A percentile compares a stretch with the other conserved stretches of the same genome.
Conservation (phyloP, 768 basidiomycete genomes). For the Leccinum barrowsii region DNA sequence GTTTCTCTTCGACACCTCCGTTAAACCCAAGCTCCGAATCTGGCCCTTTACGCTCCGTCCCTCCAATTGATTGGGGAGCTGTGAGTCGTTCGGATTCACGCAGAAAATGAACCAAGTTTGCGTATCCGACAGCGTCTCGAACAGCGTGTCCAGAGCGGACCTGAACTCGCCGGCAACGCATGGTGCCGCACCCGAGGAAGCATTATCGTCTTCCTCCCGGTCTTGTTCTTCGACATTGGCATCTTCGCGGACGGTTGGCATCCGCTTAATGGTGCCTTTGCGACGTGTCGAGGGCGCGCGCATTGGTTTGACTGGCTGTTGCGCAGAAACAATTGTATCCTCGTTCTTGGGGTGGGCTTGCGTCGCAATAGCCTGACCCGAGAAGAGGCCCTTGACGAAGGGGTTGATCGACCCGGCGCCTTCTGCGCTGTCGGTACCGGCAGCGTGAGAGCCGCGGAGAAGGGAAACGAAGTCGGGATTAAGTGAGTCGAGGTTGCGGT, state of each 20-base stretch:
- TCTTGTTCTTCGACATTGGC: too few relatives aligned
- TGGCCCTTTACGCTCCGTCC: constrained; percentile 90
- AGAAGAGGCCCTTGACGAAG: constrained; percentile 89
- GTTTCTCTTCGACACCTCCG: constrained; percentile 70
- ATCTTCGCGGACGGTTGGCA: constrained; percentile 34
- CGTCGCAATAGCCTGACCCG: constrained; percentile 83
- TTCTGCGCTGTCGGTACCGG: constrained; percentile 47
- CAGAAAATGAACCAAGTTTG: constrained; percentile 92
- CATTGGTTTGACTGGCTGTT: constrained; percentile 93
- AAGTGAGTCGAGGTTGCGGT: constrained; percentile 83
- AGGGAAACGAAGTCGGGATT: constrained; percentile 93
- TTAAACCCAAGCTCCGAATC: constrained; percentile 74
- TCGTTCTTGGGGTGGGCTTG: constrained; percentile 90
- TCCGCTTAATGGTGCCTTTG: constrained; percentile 66
- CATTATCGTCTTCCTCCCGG: too few relatives aligned
- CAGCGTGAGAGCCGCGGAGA: constrained; percentile 56
- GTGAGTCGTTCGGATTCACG: constrained; percentile 92
- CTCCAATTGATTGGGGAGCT: constrained; percentile 91
- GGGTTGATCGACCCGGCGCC: constrained; percentile 82
- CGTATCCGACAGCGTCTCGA: constrained; percentile 85
- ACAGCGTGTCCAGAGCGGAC: constrained; percentile 40
- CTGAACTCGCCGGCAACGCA: too few relatives aligned
- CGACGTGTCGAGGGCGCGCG: constrained; percentile 86
- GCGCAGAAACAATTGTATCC: constrained; percentile 92
- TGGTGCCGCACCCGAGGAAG: too few relatives aligned